These are phyloP conservation scores for Neopestalotiopsis sp. DNA, from an alignment of 2,329 filamentous ascomycete genomes.

Conservation along the genomic window DNA sequence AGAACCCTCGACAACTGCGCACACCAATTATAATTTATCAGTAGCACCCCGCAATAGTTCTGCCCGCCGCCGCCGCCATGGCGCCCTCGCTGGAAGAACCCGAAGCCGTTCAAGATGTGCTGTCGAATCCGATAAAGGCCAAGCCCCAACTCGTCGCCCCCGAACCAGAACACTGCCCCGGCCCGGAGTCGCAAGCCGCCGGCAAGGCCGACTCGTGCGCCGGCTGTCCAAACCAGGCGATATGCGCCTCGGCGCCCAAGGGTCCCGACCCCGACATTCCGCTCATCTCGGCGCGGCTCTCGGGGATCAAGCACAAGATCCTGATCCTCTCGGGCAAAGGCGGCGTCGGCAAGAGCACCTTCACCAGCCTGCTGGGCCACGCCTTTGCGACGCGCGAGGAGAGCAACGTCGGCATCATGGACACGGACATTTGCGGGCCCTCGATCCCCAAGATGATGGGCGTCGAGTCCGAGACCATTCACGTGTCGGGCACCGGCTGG, in stretches of 20 bases:
- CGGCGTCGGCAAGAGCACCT: constrained; percentile 95
- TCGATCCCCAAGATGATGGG: constrained; percentile 99
- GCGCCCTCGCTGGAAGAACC: constrained; percentile 81
- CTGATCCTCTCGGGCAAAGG: constrained; percentile 93
- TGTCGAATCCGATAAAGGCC: constrained; percentile 76
- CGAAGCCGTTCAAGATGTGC: constrained; percentile 68
- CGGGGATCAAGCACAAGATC: constrained; percentile 87
- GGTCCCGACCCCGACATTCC: constrained; percentile 95
- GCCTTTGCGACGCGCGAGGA: constrained; percentile 84
- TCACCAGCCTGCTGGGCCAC: constrained; percentile 85
- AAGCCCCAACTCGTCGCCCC: constrained; percentile 89
- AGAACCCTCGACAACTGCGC: not conserved
- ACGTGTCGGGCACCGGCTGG: constrained; percentile 88
- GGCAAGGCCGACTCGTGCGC: constrained; percentile 83
- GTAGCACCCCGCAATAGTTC: not conserved
- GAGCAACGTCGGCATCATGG: constrained; percentile 89
- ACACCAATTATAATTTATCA: not conserved
- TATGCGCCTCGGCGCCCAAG: constrained; percentile 93
- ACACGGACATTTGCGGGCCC: constrained; percentile 96
- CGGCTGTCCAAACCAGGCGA: constrained; percentile 93
- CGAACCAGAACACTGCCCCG: constrained; percentile 95
- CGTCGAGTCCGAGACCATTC: constrained; percentile 90
- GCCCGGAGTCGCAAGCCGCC: constrained; percentile 77
- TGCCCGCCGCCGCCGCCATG: constrained; percentile 55
- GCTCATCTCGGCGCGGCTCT: constrained; percentile 81